These are phyloP conservation scores for Chlamydomonas reinhardtii DNA, from an alignment of 163 green algal genomes.

Conservation along the genomic window DNA sequence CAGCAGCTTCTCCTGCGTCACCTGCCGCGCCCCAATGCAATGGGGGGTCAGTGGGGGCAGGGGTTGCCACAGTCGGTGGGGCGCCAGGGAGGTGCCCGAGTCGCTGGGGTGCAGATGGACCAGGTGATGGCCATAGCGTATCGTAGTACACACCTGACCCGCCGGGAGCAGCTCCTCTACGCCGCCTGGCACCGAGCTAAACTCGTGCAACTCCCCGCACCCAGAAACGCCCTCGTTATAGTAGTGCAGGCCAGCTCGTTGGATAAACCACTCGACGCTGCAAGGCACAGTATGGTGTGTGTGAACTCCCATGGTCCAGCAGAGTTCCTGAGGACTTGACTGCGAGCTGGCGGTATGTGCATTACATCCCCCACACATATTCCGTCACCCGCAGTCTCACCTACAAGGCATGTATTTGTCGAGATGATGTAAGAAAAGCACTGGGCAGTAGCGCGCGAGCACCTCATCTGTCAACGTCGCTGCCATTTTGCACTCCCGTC, in stretches of 20 bases:
- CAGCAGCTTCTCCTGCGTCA: background rate
- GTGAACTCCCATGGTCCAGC: too few species aligned
- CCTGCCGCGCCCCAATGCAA: background rate
- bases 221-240: background rate
- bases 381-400: too few species aligned
- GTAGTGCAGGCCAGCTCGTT: background rate
- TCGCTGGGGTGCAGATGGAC: too few species aligned
- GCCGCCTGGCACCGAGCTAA: background rate
- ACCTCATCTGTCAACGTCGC: background rate
- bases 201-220: background rate
- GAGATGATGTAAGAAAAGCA: conserved; percentile 7
- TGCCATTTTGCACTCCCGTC: too few species aligned
- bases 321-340: too few species aligned
- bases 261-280: conserved; percentile 37
- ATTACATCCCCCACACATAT: too few species aligned
- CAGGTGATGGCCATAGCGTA: too few species aligned
- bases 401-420: conserved; percentile 8
- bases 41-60: too few species aligned
- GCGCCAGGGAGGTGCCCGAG: too few species aligned
- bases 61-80: too few species aligned
- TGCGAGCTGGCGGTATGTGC: too few species aligned
- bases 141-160: background rate
- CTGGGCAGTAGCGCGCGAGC: conserved; percentile 1
- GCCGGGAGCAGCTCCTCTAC: background rate
- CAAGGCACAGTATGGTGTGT: too few species aligned